A percentile compares a stretch with the other conserved stretches of the same genome.
These are phyloP conservation scores for Penicillium daleae DNA, from an alignment of 495 filamentous ascomycete genomes.

Conservation along the genomic window DNA sequence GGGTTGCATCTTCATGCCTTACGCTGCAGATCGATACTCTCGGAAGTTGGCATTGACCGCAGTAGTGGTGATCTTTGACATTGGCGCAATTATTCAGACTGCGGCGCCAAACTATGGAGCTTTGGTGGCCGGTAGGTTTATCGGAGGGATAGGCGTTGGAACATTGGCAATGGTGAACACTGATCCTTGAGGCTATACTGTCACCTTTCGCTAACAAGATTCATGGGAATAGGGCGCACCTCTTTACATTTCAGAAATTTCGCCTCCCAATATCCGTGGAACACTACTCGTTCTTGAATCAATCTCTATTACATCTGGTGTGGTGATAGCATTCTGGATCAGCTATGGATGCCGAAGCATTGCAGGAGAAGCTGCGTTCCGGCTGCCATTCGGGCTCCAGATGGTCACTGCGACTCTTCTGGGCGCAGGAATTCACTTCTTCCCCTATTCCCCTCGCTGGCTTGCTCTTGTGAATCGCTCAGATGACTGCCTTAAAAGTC, in stretches of 20 bases:
- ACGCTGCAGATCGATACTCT: constrained; percentile 8
- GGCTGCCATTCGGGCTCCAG: constrained; percentile 61
- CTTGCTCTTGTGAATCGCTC: constrained; percentile 66
- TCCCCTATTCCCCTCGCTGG: constrained; percentile 75
- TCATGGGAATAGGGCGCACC: constrained; percentile 8
- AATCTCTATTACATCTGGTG: constrained; percentile 41
- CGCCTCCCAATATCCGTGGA: constrained; percentile 20
- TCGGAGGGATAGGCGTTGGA: constrained; percentile 39
- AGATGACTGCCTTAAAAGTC: constrained; percentile 61
- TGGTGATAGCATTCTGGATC: constrained; percentile 27
- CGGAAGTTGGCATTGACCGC: constrained; percentile 33
- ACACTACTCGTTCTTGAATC: constrained; percentile 17
- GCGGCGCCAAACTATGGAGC: constrained; percentile 28
- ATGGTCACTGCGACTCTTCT: constrained; percentile 56
- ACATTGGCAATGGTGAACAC: constrained; percentile 32
- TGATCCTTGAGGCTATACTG: not conserved
- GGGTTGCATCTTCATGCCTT: constrained; percentile 17
- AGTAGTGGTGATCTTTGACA: constrained; percentile 27
- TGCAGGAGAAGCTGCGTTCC: constrained; percentile 54
- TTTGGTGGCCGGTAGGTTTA: constrained; percentile 31
- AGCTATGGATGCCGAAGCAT: constrained; percentile 15
- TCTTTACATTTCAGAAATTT: constrained; percentile 20
- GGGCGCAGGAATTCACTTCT: constrained; percentile 66
- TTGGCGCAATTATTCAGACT: constrained; percentile 37
- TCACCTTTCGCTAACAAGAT: not conserved